Base-by-base conservation (phyloP, 2,329 filamentous ascomycete species). In the Talaromyces islandicus region DNA sequence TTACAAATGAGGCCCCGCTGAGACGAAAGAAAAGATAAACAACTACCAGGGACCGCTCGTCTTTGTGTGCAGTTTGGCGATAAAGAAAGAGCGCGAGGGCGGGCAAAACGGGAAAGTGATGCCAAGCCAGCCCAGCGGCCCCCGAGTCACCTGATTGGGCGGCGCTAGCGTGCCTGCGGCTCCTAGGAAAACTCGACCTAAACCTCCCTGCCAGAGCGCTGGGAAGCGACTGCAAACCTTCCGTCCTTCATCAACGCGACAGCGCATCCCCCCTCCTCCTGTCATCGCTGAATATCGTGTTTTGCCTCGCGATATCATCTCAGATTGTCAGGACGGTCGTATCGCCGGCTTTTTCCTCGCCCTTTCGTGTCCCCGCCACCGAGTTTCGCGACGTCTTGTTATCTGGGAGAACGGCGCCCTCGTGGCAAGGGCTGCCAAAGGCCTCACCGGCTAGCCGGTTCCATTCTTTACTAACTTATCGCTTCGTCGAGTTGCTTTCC, bases 381-480 rank as follows among this genome's bases (percentile, higher is more conserved):
- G 65, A 67, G 66, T 69, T 71, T 69, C 69, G 70, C 69, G 68
- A 71, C 70, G 67, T 71, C 68, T 66, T 54, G 71, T 71, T 68
- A 66, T 71, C 64, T 66, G 67, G 73, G 73, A 73, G 72, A 69
- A 71, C 70, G 75, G 74, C 75, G 75, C 75, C 75, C 75, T 77
- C 71, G 75, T 76, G 75, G 75, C 75, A 78, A 77, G 75, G 75
- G 75, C 75, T 76, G 75, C 75, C 75, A 74, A 71, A 76, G 71
- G 73, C 74, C 74, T 76, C 71, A 72, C 67, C 71, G 74, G 74
- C 75, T 72, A 72, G 71, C 70, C 69, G 69, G 67, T 71, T 69
- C 65, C 59, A 59, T 65, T 68, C 68, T 64, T 65, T 70, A 71
- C 70, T 67, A 70, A 67, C 66, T 62, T 19, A 35, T 27, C 56